These are phyloP conservation scores for Solanum hybrid DNA, from an alignment of 305 asterid species.

Conservation along the genomic window DNA sequence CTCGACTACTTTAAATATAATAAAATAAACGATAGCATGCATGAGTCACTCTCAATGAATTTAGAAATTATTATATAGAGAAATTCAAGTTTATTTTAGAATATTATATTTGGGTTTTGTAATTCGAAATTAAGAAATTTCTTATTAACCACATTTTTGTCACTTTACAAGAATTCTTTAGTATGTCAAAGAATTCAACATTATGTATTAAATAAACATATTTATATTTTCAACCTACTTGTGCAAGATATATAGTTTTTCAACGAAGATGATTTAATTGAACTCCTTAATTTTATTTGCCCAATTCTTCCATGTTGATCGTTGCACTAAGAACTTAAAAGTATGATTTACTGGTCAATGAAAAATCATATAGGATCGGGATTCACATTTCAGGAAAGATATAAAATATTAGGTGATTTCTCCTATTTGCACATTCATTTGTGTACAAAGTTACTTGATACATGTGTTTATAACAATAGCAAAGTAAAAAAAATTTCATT, in stretches of 20 bases:
- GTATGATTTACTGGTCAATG: neutral
- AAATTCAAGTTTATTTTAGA: neutral
- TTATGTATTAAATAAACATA: neutral
- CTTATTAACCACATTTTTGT: neutral
- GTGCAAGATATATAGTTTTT: neutral
- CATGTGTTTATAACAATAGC: neutral
- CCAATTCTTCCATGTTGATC: neutral
- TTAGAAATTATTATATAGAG: neutral
- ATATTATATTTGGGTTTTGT: neutral
- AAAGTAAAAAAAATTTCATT: neutral
- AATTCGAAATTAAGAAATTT: neutral
- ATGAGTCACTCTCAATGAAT: neutral
- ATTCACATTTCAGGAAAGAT: neutral
- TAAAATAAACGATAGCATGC: neutral
- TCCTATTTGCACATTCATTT: rapidly evolving
- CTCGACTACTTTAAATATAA: neutral
- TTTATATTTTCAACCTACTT: neutral
- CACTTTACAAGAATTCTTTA: neutral
- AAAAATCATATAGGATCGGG: neutral
- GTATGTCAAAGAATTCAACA: neutral
- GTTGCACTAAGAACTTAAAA: neutral
- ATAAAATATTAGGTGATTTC: neutral
- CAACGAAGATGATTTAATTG: neutral
- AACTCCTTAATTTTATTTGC: neutral
- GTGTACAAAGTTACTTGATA: neutral